Conservation (phyloP, 139 green algal genomes). For the Chlamydomonas sphaeroides region DNA sequence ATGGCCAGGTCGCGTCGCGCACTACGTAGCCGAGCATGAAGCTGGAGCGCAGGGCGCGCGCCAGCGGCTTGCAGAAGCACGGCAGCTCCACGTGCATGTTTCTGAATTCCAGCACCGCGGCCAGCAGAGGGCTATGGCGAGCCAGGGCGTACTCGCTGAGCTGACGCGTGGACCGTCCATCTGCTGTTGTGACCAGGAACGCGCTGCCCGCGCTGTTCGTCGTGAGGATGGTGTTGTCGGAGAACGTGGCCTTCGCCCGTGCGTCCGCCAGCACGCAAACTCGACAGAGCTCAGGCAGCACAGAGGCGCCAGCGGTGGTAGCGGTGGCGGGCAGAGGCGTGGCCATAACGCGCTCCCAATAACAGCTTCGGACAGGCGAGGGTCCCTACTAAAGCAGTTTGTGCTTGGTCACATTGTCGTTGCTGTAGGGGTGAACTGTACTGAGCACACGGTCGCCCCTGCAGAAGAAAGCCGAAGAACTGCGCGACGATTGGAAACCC, state of each 20-base stretch:
- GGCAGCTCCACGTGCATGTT: constrained; percentile 67
- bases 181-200: constrained; percentile 46
- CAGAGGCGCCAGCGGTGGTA: no score
- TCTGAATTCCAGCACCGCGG: constrained; percentile 65
- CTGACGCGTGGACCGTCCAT: constrained; percentile 51
- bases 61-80: constrained; percentile 45
- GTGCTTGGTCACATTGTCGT: no score
- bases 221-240: constrained; percentile 69
- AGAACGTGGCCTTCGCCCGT: constrained; percentile 69
- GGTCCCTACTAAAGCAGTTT: no score
- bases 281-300: constrained; percentile 29
- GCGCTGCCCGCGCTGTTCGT: constrained; percentile 50
- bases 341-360: no score
- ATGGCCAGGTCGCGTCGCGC: constrained; percentile 62
- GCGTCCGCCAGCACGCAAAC: constrained; percentile 56
- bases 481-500: no score
- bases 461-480: no score
- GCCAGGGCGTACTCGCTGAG: constrained; percentile 66
- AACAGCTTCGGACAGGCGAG: no score
- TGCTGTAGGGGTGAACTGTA: no score
- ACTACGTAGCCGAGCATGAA: constrained; percentile 58
- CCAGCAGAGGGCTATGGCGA: constrained; percentile 45
- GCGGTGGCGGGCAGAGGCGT: no score
- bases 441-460: no score
- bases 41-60: constrained; percentile 13